Evolutionary conservation across 2,329 filamentous ascomycete genomes (phyloP).

Genomic region (Talaromyces sp.): DNA sequence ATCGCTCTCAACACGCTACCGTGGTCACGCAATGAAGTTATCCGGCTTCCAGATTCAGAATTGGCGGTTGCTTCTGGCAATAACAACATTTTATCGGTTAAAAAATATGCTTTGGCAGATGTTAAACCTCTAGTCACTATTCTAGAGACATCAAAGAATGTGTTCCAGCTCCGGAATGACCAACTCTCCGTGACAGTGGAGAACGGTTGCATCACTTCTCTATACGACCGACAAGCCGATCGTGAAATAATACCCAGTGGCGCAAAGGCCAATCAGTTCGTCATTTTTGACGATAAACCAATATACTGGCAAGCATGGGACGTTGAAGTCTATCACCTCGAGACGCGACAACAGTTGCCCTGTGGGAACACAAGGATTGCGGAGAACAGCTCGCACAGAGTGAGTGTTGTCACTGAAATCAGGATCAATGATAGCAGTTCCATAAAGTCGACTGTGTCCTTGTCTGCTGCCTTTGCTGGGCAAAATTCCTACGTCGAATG

Average conservation of each 20-base stretch:
- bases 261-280: slow-evolving; percentile 80
- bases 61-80: slow-evolving; percentile 43
- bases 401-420: slow-evolving; percentile 78
- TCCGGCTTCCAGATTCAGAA: slow-evolving; percentile 54
- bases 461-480: slow-evolving; percentile 65
- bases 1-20: slow-evolving; percentile 81
- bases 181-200: slow-evolving; percentile 71
- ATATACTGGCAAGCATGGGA: slow-evolving; percentile 98
- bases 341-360: slow-evolving; percentile 74
- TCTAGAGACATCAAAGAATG: slow-evolving; percentile 45
- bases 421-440: slow-evolving; percentile 84
- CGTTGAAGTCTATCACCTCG: slow-evolving; percentile 91
- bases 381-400: slow-evolving; percentile 69
- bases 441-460: slow-evolving; percentile 80
- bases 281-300: slow-evolving; percentile 95
- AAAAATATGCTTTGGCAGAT: slow-evolving; percentile 28
- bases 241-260: slow-evolving; percentile 73
- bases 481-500: slow-evolving; percentile 73
- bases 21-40: slow-evolving; percentile 75
- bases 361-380: slow-evolving; percentile 66
- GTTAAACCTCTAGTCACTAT: slow-evolving; percentile 26
- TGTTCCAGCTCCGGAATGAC: slow-evolving; percentile 76
- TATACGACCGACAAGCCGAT: slow-evolving; percentile 69
- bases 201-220: slow-evolving; percentile 74
- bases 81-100: slow-evolving; percentile 47